These are phyloP conservation scores for Dryas integrifolia DNA, from an alignment of 331 rosid species.

Conservation along the genomic window DNA sequence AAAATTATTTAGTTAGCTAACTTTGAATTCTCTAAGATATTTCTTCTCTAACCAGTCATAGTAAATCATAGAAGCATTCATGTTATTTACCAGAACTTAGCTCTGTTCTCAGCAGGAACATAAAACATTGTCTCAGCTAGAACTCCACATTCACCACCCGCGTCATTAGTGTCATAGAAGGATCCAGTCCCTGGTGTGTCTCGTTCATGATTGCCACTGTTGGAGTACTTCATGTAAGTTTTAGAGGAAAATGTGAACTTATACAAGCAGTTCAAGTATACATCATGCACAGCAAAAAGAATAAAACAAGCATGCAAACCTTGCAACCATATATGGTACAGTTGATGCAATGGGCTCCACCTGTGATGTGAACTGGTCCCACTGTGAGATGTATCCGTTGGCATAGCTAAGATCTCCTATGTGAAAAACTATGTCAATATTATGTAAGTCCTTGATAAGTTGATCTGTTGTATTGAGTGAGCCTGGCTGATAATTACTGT, in stretches of 20 bases:
- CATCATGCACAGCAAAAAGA: background rate
- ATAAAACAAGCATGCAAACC: conserved; percentile 11
- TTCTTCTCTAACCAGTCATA: background rate
- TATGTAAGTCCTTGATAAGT: conserved; percentile 21
- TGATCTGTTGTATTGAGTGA: conserved; percentile 25
- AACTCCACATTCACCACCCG: conserved; percentile 36
- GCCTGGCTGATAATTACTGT: conserved; percentile 31
- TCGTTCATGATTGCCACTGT: conserved; percentile 34
- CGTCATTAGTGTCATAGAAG: conserved; percentile 28
- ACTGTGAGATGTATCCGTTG: conserved; percentile 31
- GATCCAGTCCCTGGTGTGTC: conserved; percentile 34
- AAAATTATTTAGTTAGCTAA: too few relatives aligned
- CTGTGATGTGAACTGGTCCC: conserved; percentile 31
- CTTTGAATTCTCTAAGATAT: background rate
- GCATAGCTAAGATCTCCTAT: conserved; percentile 26
- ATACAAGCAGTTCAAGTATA: background rate
- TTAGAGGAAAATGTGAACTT: background rate
- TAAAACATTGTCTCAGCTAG: conserved; percentile 36
- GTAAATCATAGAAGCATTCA: background rate
- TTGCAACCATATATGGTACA: conserved; percentile 29
- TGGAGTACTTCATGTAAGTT: background rate
- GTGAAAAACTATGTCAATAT: conserved; percentile 26
- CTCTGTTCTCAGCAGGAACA: conserved; percentile 39
- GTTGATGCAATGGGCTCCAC: conserved; percentile 26
- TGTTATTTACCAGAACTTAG: conserved; percentile 30